phyloP scores from a whole-genome alignment of 1,139 yeast species.

The Lodderomyces metapsilosis region DNA sequence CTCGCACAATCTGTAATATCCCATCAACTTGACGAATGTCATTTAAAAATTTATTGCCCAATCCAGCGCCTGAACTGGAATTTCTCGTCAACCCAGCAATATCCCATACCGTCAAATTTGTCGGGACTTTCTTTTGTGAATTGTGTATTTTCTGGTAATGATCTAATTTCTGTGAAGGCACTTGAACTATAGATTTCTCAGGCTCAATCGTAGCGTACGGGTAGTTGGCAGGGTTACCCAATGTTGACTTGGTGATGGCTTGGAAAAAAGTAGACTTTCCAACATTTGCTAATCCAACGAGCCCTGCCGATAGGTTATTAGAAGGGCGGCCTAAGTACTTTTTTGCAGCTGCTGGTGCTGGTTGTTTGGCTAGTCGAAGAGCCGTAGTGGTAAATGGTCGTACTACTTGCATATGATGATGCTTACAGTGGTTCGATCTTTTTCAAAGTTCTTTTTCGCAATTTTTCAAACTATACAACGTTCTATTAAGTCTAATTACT shows the following conservation, averaged over 20 bases:
- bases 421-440: background rate
- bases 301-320: conserved; percentile 53
- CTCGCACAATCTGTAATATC: conserved; percentile 68
- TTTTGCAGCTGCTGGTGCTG: background rate
- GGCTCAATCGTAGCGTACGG: conserved; percentile 82
- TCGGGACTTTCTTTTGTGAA: conserved; percentile 52
- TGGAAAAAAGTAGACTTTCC: conserved; percentile 70
- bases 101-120: conserved; percentile 61
- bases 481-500: too few relatives aligned
- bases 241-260: conserved; percentile 65
- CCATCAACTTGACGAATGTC: conserved; percentile 78
- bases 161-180: conserved; percentile 52
- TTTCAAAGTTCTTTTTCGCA: background rate
- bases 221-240: conserved; percentile 78
- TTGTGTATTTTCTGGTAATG: conserved; percentile 43
- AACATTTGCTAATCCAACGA: conserved; percentile 76
- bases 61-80: conserved; percentile 73
- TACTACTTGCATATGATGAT: background rate
- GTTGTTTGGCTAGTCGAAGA: conserved; percentile 9
- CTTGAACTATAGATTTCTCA: conserved; percentile 60
- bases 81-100: conserved; percentile 76
- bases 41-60: conserved; percentile 70
- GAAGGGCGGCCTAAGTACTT: conserved; percentile 50
- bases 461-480: background rate
- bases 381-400: conserved; percentile 7